Conservation (phyloP, 352 stramenopile species). For the Phytopythium delawarense region DNA sequence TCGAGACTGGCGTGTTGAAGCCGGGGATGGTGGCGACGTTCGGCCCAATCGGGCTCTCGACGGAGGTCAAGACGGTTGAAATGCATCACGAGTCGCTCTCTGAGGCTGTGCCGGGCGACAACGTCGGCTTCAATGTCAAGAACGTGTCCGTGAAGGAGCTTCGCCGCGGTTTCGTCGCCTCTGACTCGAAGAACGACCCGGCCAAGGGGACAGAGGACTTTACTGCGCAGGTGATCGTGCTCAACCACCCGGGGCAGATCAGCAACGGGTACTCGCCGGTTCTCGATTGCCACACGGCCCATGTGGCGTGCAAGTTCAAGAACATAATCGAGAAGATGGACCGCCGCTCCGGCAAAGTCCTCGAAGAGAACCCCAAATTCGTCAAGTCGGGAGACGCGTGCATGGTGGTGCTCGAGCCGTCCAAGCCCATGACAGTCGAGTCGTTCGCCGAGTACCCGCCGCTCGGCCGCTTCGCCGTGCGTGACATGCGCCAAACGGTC, state of each 20-base stretch:
- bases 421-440: conserved; percentile 95
- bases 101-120: conserved; percentile 92
- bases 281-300: conserved; percentile 97
- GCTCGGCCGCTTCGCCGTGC: conserved; percentile 94
- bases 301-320: conserved; percentile 95
- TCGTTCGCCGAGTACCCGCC: conserved; percentile 96
- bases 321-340: conserved; percentile 97
- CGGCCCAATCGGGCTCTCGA: conserved; percentile 86
- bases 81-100: conserved; percentile 94
- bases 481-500: conserved; percentile 96
- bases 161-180: conserved; percentile 91
- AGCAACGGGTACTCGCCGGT: conserved; percentile 92
- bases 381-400: conserved; percentile 96
- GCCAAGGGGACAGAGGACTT: conserved; percentile 85
- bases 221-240: conserved; percentile 95
- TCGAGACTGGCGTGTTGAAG: conserved; percentile 96
- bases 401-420: conserved; percentile 93
- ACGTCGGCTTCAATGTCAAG: conserved; percentile 98
- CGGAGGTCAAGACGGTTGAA: conserved; percentile 96
- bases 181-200: conserved; percentile 92
- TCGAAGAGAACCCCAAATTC: conserved; percentile 93
- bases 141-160: conserved; percentile 95
- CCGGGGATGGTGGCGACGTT: conserved; percentile 92
- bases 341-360: conserved; percentile 91
- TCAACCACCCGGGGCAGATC: conserved; percentile 95